Conservation (phyloP, 2,329 filamentous ascomycete genomes). For the Aspergillus oerlinghausenensis region DNA sequence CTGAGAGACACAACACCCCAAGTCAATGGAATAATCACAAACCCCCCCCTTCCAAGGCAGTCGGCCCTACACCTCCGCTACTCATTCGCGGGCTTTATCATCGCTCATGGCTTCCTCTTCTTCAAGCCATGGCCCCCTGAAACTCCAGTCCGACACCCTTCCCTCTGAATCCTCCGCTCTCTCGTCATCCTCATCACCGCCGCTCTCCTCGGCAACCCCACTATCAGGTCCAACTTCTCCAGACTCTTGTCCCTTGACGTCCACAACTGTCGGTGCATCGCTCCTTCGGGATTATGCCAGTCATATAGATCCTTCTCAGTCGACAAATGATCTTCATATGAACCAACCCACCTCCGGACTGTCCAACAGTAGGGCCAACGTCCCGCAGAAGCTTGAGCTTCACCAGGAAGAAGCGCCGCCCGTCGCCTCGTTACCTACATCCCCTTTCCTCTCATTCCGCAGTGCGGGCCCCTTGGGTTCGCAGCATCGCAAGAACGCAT, state of each 20-base stretch:
- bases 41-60: background rate
- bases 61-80: background rate
- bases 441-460: slow-evolving; percentile 33
- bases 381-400: slow-evolving; percentile 16
- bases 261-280: slow-evolving; percentile 32
- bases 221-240: slow-evolving; percentile 12
- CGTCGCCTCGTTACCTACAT: slow-evolving; percentile 22
- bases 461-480: slow-evolving; percentile 29
- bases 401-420: slow-evolving; percentile 21
- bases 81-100: background rate
- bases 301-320: slow-evolving; percentile 40
- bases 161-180: slow-evolving; percentile 13
- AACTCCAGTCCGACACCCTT: slow-evolving; percentile 8
- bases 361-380: slow-evolving; percentile 14
- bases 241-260: slow-evolving; percentile 15
- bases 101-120: slow-evolving; percentile 17
- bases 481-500: slow-evolving; percentile 47
- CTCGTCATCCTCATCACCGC: slow-evolving; percentile 17
- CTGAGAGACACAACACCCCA: background rate
- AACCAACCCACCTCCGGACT: slow-evolving; percentile 17
- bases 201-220: slow-evolving; percentile 21
- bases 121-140: slow-evolving; percentile 14
- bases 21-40: background rate
- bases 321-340: slow-evolving; percentile 29
- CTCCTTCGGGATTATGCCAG: slow-evolving; percentile 42